Evolutionary conservation across 164 flowering plant species (phyloP).

Genomic region (Santalum album): DNA sequence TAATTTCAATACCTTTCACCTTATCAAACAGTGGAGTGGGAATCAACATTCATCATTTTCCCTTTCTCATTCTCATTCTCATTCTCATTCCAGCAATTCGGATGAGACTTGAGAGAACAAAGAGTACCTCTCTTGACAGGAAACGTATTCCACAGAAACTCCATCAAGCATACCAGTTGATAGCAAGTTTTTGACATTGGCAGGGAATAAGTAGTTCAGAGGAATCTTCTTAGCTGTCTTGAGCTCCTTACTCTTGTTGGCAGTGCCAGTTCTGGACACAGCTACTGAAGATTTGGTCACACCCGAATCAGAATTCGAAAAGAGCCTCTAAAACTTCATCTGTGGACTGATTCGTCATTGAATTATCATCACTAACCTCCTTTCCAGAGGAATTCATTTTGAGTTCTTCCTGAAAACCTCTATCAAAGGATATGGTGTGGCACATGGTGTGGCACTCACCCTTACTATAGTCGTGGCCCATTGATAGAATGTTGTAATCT

Average conservation of each 20-base stretch:
- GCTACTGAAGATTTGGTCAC: slow-evolving; percentile 5
- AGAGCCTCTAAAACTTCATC: slow-evolving; percentile 16
- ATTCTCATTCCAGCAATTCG: too few species aligned
- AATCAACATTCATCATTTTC: too few species aligned
- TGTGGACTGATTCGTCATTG: slow-evolving; percentile 23
- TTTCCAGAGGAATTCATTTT: slow-evolving; percentile 21
- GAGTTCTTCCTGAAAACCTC: slow-evolving; percentile 26
- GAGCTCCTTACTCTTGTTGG: slow-evolving; percentile 21
- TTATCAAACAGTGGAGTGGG: too few species aligned
- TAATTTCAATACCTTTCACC: too few species aligned
- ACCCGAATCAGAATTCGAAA: slow-evolving; percentile 12
- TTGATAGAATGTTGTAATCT: slow-evolving; percentile 10
- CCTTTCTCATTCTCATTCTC: too few species aligned
- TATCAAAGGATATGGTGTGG: slow-evolving; percentile 40
- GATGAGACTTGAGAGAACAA: not conserved
- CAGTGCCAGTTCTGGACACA: slow-evolving; percentile 8
- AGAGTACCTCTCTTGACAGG: slow-evolving; percentile 60
- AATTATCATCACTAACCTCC: slow-evolving; percentile 23
- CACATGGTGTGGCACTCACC: slow-evolving; percentile 25
- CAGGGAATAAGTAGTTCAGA: slow-evolving; percentile 41
- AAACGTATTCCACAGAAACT: slow-evolving; percentile 51
- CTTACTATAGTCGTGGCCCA: slow-evolving; percentile 17
- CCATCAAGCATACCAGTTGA: slow-evolving; percentile 63
- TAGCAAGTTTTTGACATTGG: slow-evolving; percentile 44
- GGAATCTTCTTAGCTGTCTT: slow-evolving; percentile 33